Evolutionary conservation across 2,329 filamentous ascomycete species (phyloP).

Genomic region (Phialophora verrucosa): DNA sequence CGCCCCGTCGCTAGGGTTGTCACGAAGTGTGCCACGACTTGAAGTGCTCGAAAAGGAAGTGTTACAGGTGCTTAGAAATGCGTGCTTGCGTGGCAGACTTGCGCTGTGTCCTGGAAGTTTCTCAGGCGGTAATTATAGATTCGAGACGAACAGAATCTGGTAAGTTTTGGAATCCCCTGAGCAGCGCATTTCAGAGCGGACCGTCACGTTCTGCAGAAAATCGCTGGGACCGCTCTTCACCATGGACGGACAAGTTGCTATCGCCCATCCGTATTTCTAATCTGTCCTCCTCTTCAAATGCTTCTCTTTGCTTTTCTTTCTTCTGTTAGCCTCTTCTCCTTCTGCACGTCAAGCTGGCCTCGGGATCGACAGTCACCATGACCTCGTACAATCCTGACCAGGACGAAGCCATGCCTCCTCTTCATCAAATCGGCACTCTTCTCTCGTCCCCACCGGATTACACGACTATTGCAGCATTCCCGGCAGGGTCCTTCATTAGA

Average conservation of each 20-base stretch:
- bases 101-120: neutral
- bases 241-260: neutral
- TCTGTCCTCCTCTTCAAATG: neutral
- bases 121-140: too few relatives aligned
- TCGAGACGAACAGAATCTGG: neutral
- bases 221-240: neutral
- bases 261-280: too few relatives aligned
- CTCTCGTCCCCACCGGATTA: neutral
- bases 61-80: neutral
- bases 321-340: neutral
- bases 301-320: neutral
- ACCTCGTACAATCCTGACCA: neutral
- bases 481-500: constrained; percentile 19
- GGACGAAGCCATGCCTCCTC: neutral
- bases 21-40: neutral
- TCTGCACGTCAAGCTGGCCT: neutral
- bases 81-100: neutral
- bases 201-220: neutral
- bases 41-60: neutral
- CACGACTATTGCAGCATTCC: constrained; percentile 6
- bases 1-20: neutral
- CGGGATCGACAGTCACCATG: neutral
- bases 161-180: neutral
- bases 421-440: constrained; percentile 3
- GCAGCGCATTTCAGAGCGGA: neutral